Evolutionary conservation across 139 green algal genomes (phyloP), one percentile per base, ranked within the genome.

Genomic region (Microglena sp.): DNA sequence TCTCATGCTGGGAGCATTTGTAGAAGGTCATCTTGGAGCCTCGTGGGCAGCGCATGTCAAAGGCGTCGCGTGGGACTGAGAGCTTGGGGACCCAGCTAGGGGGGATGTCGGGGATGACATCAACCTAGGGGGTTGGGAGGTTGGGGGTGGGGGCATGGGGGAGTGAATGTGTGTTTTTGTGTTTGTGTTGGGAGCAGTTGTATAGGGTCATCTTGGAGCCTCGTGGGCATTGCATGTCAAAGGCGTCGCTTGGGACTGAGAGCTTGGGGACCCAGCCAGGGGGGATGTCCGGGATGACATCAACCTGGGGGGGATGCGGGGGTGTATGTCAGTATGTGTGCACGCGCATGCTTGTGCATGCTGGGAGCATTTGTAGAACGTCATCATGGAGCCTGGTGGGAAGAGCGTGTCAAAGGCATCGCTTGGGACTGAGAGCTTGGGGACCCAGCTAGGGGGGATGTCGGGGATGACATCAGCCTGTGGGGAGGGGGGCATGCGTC

Each of bases 351-450:
- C n/a, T n/a, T n/a, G n/a, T n/a, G n/a, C 88, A 30, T 84, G 79
- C 55, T 79, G 75, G 26, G 57, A 77, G 43, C 80, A 73, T n/a
- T 75, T 55, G 73, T 87, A 90, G 55, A 72, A 21, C 24, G 62
- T 76, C 57, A 61, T 60, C 74, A 90, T 92, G 33, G 53, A 54
- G 45, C 86, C 86, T 56, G 77, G 46, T 0, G 84, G 85, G 73
- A 85, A 95, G 21, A 82, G 70, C 80, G 86, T 87, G 77, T 95
- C 87, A 63, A 94, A 86, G 5, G 74, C 74, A 34, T 95, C 86
- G 0, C 81, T 53, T 1, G 83, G 62, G 3, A 95, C 79, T 3
- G 29, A 30, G 33, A 95, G 69, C 55, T 80, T 80, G 3, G 80
- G 79, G 43, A 92, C 84, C 88, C 88, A 95, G 59, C 54, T 79